Evolutionary conservation across 2,329 filamentous ascomycete species (phyloP), one percentile per base, ranked within the genome.

Genomic region (Fusarium equiseti): DNA sequence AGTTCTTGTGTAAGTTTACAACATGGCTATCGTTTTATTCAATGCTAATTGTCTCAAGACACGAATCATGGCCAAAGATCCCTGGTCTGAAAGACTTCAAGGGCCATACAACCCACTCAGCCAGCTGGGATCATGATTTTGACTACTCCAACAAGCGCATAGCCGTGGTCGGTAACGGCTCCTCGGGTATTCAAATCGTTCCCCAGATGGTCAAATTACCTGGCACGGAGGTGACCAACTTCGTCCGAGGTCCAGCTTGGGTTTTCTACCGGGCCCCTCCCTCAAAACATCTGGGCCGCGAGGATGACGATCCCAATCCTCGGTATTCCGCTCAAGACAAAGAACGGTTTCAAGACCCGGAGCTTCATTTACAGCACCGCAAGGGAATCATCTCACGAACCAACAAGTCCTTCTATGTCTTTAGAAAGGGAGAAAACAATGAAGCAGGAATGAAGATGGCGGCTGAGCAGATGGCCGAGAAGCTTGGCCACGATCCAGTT

Each of bases 311-410:
- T 8, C 74, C 76, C 40, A 81, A 64, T 12, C 74, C 76, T 1
- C 32, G 63, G 9, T 78, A 78, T 42, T 64, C 73, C 2, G 75
- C 78, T 2, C 65, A 82, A 27, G 84, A 88, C 22, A 81, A 86
- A 54, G 78, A 82, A 2, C 81, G 85, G 15, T 83, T 83, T 0
- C 88, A 86, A 27, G 68, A 90, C 63, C 86, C 88, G 0, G 79
- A 84, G 13, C 81, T 77, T 16, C 90, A 89, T 70, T 76, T 88
- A 1, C 70, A 79, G 11, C 86, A 86, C 61, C 81, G 85, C 20
- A 86, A 83, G 59, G 79, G 78, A 0, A 73, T 73, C 0, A 70
- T 73, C 2, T 73, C 71, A 0, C 58, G 71, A 4, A 76, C 75
- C 0, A 78, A 78, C 26, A 77, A 75, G 53, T 76, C 74, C 1